phyloP scores from a whole-genome alignment of 768 basidiomycete genomes.

The Rhodotorula sphaerocarpa region DNA sequence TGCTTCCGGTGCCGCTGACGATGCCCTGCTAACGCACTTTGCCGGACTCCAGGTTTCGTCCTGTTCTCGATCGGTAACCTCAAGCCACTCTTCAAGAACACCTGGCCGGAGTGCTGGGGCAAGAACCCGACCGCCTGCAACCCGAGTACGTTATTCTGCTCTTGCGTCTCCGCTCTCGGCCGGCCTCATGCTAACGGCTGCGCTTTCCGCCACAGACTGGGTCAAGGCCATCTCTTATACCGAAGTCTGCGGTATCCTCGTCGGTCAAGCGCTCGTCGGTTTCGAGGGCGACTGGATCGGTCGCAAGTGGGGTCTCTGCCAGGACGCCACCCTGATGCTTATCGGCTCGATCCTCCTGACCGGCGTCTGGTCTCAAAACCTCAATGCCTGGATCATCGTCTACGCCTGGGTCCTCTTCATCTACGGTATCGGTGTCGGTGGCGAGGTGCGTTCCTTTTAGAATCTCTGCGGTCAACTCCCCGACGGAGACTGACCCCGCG shows the following conservation, averaged over 20 bases:
- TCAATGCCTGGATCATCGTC: conserved; percentile 46
- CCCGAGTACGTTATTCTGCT: conserved; percentile 16
- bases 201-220: conserved; percentile 42
- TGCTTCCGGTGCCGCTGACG: not conserved
- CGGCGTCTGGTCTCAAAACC: conserved; percentile 45
- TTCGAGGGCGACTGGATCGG: conserved; percentile 46
- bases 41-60: conserved; percentile 41
- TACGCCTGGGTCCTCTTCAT: conserved; percentile 45
- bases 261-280: conserved; percentile 35
- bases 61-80: conserved; percentile 48
- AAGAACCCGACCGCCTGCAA: conserved; percentile 39
- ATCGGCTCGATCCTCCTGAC: conserved; percentile 47
- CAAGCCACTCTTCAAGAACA: conserved; percentile 41
- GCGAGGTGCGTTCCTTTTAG: not conserved
- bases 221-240: conserved; percentile 44
- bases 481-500: conserved; percentile 1
- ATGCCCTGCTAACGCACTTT: no score
- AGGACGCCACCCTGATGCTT: conserved; percentile 46
- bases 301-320: conserved; percentile 35
- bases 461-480: no score
- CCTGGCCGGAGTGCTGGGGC: conserved; percentile 45
- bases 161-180: no score
- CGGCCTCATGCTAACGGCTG: no score
- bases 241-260: conserved; percentile 46
- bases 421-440: conserved; percentile 44